phyloP scores from a whole-genome alignment of 129 eudicot genomes.

The Smallanthus sonchifolius region DNA sequence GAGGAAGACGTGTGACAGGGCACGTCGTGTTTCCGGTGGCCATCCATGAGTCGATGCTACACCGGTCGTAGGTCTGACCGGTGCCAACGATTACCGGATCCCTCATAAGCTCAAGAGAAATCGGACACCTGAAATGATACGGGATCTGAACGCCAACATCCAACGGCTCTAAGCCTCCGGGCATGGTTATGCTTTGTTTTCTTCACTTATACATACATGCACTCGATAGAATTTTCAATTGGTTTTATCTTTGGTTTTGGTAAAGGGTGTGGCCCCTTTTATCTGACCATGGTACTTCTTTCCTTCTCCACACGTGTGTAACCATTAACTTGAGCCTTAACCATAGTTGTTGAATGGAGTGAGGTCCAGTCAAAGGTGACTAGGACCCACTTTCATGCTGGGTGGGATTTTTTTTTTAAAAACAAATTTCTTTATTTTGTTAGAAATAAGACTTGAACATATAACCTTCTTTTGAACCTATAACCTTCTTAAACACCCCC shows the following conservation, averaged over 20 bases:
- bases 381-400: constrained; percentile 34
- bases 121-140: constrained; percentile 77
- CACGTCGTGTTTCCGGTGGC: constrained; percentile 87
- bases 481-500: too few species aligned
- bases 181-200: constrained; percentile 39
- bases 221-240: neutral
- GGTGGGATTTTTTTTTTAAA: constrained; percentile 17
- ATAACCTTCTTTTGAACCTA: too few species aligned
- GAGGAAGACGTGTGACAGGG: constrained; percentile 73
- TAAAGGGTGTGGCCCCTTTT: constrained; percentile 30
- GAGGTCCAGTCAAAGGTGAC: constrained; percentile 42
- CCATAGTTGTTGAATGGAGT: constrained; percentile 42
- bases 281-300: constrained; percentile 32
- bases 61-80: constrained; percentile 85
- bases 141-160: constrained; percentile 79
- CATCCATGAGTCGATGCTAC: constrained; percentile 84
- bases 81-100: constrained; percentile 86
- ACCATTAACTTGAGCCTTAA: constrained; percentile 36
- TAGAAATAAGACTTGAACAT: too few species aligned
- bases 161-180: constrained; percentile 50
- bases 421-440: too few species aligned
- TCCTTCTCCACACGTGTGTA: constrained; percentile 67
- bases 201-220: neutral
- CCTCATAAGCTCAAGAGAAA: constrained; percentile 74
- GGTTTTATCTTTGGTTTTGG: constrained; percentile 16